Percentiles rank a stretch among this genome's conserved stretches.
These are phyloP conservation scores for Umbelopsis isabellina DNA, from an alignment of 192 early-diverging fungal species.

Conservation along the genomic window DNA sequence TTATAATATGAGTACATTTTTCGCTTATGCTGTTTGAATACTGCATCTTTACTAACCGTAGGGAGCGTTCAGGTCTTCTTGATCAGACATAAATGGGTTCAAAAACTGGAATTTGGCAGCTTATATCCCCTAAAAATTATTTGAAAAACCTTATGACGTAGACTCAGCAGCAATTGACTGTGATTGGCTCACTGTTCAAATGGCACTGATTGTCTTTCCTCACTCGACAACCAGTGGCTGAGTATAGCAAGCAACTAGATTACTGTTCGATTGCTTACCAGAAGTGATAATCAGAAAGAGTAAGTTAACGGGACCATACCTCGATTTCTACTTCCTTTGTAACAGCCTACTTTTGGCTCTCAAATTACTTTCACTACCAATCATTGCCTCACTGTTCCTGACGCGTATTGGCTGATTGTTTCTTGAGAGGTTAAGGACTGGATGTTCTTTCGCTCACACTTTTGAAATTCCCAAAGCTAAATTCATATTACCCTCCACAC, in stretches of 20 bases:
- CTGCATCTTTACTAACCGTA: conserved; percentile 31
- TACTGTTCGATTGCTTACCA: too few species aligned
- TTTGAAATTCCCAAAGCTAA: conserved; percentile 1
- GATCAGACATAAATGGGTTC: conserved; percentile 30
- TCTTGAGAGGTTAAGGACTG: background rate
- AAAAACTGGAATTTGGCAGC: conserved; percentile 12
- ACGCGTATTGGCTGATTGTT: too few species aligned
- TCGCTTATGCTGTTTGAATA: background rate
- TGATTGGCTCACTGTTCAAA: background rate
- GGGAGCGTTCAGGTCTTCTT: conserved; percentile 39
- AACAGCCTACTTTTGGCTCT: too few species aligned
- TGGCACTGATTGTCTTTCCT: too few species aligned
- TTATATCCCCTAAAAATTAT: background rate
- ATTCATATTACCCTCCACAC: background rate
- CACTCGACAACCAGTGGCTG: too few species aligned
- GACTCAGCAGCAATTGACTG: background rate
- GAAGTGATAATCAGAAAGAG: too few species aligned
- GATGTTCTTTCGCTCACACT: background rate
- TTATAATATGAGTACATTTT: background rate
- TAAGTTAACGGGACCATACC: too few species aligned
- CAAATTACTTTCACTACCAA: too few species aligned
- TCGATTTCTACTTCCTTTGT: too few species aligned
- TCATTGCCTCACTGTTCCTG: background rate
- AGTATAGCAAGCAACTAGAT: too few species aligned
- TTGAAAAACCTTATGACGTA: background rate